A percentile compares a stretch with the other conserved stretches of the same genome.
Conservation (phyloP, 1,139 yeast genomes). For the Suhomyces wounanorum region DNA sequence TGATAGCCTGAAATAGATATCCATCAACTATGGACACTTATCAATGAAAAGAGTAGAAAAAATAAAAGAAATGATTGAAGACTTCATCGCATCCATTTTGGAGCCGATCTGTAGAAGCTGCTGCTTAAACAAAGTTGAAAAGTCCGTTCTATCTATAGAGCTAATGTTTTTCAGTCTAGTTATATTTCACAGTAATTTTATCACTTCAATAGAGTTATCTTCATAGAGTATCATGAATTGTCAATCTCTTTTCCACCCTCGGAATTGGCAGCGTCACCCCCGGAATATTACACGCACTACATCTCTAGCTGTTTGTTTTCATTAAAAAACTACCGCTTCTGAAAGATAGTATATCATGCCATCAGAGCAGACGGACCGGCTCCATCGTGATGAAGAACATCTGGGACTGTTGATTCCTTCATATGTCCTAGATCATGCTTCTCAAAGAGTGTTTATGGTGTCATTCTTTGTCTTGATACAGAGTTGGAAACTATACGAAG, state of each 20-base stretch:
- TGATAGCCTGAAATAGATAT: too few relatives aligned
- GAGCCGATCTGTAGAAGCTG: too few relatives aligned
- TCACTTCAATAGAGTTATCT: too few relatives aligned
- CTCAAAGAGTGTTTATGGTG: conserved; percentile 68
- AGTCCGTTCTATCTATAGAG: too few relatives aligned
- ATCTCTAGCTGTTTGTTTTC: conserved; percentile 8
- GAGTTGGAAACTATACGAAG: conserved; percentile 78
- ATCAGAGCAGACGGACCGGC: conserved; percentile 8
- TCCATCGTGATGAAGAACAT: conserved; percentile 11
- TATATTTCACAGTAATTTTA: too few relatives aligned
- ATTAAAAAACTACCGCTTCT: not conserved
- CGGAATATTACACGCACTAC: conserved; percentile 2
- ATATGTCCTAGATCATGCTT: conserved; percentile 69
- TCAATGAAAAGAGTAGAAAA: too few relatives aligned
- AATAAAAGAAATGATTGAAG: too few relatives aligned
- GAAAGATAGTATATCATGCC: conserved; percentile 1
- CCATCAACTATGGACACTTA: too few relatives aligned
- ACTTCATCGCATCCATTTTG: too few relatives aligned
- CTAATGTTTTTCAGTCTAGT: too few relatives aligned
- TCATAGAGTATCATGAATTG: not conserved
- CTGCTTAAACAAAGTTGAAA: too few relatives aligned
- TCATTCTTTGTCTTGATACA: conserved; percentile 74
- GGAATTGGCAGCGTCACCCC: conserved; percentile 3
- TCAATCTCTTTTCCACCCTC: not conserved
- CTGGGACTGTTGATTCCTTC: conserved; percentile 45